Conservation (phyloP, 2,329 filamentous ascomycete genomes). For the Myotisia sp. region DNA sequence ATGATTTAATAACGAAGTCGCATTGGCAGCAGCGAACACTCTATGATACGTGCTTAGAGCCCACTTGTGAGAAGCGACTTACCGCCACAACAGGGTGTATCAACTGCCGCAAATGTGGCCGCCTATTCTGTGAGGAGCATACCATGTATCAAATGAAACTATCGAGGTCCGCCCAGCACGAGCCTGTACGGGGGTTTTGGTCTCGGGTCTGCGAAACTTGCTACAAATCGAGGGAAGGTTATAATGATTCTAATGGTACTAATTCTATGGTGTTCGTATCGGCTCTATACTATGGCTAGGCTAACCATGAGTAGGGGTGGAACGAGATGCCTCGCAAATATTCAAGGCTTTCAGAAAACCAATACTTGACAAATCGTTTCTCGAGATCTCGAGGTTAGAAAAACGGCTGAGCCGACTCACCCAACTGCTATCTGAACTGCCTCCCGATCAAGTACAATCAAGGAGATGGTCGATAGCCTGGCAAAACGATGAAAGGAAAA, state of each 20-base stretch:
- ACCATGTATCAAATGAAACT: slow-evolving; percentile 99
- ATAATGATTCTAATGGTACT: slow-evolving; percentile 66
- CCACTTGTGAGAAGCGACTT: slow-evolving; percentile 64
- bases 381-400: slow-evolving; percentile 81
- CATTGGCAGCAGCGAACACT: slow-evolving; percentile 75
- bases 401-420: slow-evolving; percentile 86
- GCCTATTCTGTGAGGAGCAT: slow-evolving; percentile 89
- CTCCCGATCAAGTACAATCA: slow-evolving; percentile 48
- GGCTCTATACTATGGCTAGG: neutral
- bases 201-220: slow-evolving; percentile 97
- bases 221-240: slow-evolving; percentile 90
- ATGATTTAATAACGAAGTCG: slow-evolving; percentile 71
- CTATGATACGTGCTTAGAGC: slow-evolving; percentile 74
- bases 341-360: slow-evolving; percentile 61
- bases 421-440: slow-evolving; percentile 61
- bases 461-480: slow-evolving; percentile 42
- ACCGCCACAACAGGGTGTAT: slow-evolving; percentile 69
- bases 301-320: slow-evolving; percentile 35
- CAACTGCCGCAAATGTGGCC: slow-evolving; percentile 87
- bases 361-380: slow-evolving; percentile 66
- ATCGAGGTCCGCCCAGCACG: slow-evolving; percentile 73
- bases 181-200: slow-evolving; percentile 82
- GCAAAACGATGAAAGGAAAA: slow-evolving; percentile 62
- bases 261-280: neutral
- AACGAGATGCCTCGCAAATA: slow-evolving; percentile 55